phyloP scores from a whole-genome alignment of 495 filamentous ascomycete species.

The Wilcoxina mikolae region DNA sequence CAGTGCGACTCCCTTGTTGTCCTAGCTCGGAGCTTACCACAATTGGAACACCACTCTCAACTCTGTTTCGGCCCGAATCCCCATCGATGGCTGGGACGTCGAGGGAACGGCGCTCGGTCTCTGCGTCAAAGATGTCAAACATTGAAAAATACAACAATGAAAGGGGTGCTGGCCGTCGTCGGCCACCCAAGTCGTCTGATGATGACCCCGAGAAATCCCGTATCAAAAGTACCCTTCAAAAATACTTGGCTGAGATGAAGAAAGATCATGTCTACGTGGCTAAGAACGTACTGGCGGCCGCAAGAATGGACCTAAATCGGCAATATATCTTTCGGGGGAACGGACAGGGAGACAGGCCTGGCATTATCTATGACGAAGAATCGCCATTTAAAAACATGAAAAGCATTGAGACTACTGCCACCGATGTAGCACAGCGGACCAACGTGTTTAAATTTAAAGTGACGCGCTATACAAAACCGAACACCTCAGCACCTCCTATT shows the following conservation, averaged over 20 bases:
- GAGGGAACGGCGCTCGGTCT: no score
- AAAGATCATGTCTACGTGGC: conserved; percentile 25
- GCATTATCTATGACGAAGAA: conserved; percentile 17
- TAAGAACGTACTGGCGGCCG: conserved; percentile 13
- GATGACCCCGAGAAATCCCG: not conserved
- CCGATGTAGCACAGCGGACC: not conserved
- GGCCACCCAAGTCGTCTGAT: not conserved
- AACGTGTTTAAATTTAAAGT: not conserved
- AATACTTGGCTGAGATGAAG: conserved; percentile 21
- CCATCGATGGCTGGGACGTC: no score
- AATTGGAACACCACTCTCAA: no score
- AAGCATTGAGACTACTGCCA: conserved; percentile 11
- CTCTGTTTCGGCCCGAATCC: no score
- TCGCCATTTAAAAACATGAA: conserved; percentile 27
- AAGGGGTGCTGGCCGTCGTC: no score
- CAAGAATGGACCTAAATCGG: conserved; percentile 15
- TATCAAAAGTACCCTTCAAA: conserved; percentile 1
- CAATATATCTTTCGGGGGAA: not conserved
- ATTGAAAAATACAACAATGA: no score
- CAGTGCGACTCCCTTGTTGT: no score
- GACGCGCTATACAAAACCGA: not conserved
- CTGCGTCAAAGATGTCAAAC: no score
- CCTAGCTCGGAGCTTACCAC: no score
- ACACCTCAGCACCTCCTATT: not conserved
- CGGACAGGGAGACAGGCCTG: not conserved